phyloP scores from a whole-genome alignment of 2,329 filamentous ascomycete species.

The Pseudopyricularia javanii region DNA sequence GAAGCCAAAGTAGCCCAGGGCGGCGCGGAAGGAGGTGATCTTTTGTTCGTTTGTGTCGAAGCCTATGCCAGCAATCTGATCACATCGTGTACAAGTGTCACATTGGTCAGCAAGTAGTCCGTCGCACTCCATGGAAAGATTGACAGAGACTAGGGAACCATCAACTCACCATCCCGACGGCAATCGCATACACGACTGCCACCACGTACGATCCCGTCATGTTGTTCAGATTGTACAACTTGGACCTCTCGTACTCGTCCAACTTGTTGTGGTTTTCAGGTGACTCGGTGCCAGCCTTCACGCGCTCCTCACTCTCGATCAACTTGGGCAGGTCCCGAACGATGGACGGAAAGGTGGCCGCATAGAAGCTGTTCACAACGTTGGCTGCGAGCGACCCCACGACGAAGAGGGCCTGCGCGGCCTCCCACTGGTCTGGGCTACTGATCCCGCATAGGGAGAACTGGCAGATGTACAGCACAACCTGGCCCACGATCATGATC shows the following conservation, averaged over 20 bases:
- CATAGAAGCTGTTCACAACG: conserved; percentile 9
- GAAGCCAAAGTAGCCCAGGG: conserved; percentile 10
- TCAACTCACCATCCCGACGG: conserved; percentile 6
- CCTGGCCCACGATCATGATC: conserved; percentile 10
- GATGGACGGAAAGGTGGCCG: conserved; percentile 9
- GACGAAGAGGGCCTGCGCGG: conserved; percentile 8
- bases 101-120: neutral
- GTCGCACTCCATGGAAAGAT: neutral
- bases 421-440: conserved; percentile 7
- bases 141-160: neutral
- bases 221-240: conserved; percentile 11
- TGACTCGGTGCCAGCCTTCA: conserved; percentile 7
- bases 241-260: conserved; percentile 9
- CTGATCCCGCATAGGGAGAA: conserved; percentile 10
- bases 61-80: conserved; percentile 7
- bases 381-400: conserved; percentile 10
- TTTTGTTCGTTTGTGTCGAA: conserved; percentile 5
- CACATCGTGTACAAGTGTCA: too few species aligned
- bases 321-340: conserved; percentile 9
- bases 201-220: conserved; percentile 10
- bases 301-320: conserved; percentile 8
- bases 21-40: conserved; percentile 8
- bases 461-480: conserved; percentile 5
- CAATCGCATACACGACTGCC: conserved; percentile 8
- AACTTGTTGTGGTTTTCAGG: conserved; percentile 8